These are phyloP conservation scores for Acer campestre DNA, from an alignment of 345 rosid species.

Conservation along the genomic window DNA sequence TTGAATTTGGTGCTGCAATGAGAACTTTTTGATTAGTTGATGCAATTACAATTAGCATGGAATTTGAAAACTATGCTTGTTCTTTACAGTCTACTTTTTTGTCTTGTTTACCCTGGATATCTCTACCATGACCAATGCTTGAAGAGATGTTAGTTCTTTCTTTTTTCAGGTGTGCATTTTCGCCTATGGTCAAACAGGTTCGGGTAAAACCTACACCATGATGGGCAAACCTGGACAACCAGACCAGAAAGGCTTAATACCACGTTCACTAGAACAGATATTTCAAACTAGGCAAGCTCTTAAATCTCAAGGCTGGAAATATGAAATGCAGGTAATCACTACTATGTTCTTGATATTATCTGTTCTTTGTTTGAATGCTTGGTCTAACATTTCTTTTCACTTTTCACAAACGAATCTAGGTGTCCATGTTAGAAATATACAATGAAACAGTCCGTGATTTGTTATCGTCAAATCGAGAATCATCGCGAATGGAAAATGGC, in stretches of 20 bases:
- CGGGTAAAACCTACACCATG: slow-evolving; percentile 97
- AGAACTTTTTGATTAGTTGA: not conserved
- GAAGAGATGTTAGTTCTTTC: slow-evolving; percentile 11
- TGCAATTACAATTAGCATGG: not conserved
- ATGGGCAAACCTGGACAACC: slow-evolving; percentile 87
- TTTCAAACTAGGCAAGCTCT: slow-evolving; percentile 90
- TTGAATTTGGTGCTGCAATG: not conserved
- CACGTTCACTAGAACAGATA: slow-evolving; percentile 88
- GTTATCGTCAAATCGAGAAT: slow-evolving; percentile 66
- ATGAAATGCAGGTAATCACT: slow-evolving; percentile 78
- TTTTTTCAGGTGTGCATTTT: slow-evolving; percentile 83
- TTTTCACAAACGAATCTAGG: slow-evolving; percentile 47
- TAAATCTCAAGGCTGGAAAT: slow-evolving; percentile 89
- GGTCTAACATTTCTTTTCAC: not conserved
- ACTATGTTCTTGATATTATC: not conserved
- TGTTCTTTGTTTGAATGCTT: slow-evolving; percentile 4
- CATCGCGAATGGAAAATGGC: slow-evolving; percentile 54
- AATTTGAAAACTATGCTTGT: not conserved
- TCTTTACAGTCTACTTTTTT: not conserved
- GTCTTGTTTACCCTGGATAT: not conserved
- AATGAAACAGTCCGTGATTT: slow-evolving; percentile 91
- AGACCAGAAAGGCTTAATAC: slow-evolving; percentile 81
- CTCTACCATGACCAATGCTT: not conserved
- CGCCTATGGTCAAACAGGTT: slow-evolving; percentile 99
- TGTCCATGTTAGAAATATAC: slow-evolving; percentile 96